Base-by-base conservation (phyloP, 225 moss, liverwort and hornwort species). In the Straminergon stramineum region DNA sequence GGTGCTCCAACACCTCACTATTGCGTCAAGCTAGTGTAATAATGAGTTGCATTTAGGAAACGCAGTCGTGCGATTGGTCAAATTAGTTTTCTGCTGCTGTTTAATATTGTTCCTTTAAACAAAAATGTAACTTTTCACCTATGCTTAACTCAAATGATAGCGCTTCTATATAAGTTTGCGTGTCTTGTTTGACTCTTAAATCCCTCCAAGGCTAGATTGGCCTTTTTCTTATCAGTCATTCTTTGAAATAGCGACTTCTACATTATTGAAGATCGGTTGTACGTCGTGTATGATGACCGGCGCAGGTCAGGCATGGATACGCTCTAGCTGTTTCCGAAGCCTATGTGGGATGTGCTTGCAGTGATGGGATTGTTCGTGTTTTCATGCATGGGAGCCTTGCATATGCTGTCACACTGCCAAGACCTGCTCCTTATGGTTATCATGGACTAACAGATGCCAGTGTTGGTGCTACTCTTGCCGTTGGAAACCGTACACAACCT, bases 331-430 rank as follows among this genome's bases (percentile, higher is more conserved):
- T 96, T 89, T 96, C 96, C 80, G 94, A 95, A 87, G 92, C 93
- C 81, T 95, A 96, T 91, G 93, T 96, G 58, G 96, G 95, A 84
- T 96, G 96, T 88, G 95, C 95, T 84, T 96, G 96, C 88, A 96
- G 96, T 92, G 96, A 96, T 92, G 96, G 96, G 24, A 94, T 95
- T 89, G 94, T 96, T 87, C 94, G 96, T 81, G 91, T 95, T 56
- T 96, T 96, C 43, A 89, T 93, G 92, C 95, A 96, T 88, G 93
- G 92, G 21, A 95, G 95, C 94, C 95, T 96, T 91, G 89, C 93
- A 65, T 96, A 96, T 87, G 91, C 89, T 83, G 92, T 94, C 52
- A 96, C 96, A 74, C 91, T 96, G 93, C 96, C 96, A 84, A 90
- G 94, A 85, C 96, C 96, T 90, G 94, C 94, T 81, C 95, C 96